Evolutionary conservation across 2,329 filamentous ascomycete genomes (phyloP).

Genomic region (Fusarium sp.): DNA sequence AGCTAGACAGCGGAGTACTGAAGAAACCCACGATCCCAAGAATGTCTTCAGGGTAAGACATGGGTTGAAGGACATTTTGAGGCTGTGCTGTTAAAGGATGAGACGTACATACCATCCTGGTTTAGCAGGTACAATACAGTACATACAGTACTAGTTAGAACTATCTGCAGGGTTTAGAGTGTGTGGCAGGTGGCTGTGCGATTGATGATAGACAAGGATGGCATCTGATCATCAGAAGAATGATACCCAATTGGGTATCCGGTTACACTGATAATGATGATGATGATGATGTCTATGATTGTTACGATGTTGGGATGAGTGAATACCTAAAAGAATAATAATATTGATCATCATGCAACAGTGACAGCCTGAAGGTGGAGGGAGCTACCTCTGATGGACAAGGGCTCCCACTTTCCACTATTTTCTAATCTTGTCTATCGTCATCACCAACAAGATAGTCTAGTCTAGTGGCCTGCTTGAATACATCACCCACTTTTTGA

Average conservation of each 20-base stretch:
- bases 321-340: conserved; percentile 5
- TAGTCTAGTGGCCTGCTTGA: no score
- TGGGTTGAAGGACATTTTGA: conserved; percentile 20
- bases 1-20: no score
- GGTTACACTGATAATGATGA: conserved; percentile 5
- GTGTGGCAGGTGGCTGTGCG: conserved; percentile 33
- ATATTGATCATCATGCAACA: not conserved
- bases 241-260: conserved; percentile 1
- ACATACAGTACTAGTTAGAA: no score
- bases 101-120: not conserved
- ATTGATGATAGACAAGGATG: conserved; percentile 24
- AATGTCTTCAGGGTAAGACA: conserved; percentile 24
- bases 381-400: no score
- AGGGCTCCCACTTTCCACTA: no score
- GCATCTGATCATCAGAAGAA: conserved; percentile 3
- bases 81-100: conserved; percentile 35
- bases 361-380: not conserved
- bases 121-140: no score
- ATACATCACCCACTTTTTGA: conserved; percentile 17
- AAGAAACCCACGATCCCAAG: conserved; percentile 3
- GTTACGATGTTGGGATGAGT: not conserved
- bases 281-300: conserved; percentile 13
- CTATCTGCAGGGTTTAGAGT: conserved; percentile 4
- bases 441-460: conserved; percentile 39
- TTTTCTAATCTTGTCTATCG: conserved; percentile 8